Evolutionary conservation across 495 filamentous ascomycete genomes (phyloP), one percentile per base, ranked within the genome.

Genomic region (Eremomyces bilateralis): DNA sequence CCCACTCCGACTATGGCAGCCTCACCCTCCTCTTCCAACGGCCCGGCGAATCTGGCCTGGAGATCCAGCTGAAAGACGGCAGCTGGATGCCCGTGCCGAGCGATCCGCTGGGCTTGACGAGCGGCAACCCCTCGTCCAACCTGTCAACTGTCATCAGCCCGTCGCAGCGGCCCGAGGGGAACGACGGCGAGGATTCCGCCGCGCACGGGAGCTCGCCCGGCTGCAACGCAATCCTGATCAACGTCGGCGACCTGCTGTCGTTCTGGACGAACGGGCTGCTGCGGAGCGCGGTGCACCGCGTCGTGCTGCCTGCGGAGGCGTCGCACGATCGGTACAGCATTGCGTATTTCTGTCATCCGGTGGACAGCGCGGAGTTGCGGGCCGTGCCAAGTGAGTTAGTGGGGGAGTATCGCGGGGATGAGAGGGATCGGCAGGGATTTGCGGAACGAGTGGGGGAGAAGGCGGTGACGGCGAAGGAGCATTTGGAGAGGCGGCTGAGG

Each of bases 181-280:
- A n/a, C n/a, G n/a, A n/a, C n/a, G n/a, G n/a, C n/a, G 11, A 27
- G 15, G 10, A 6, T 5, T 10, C 5, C 10, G 20, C 16, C 10
- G 16, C 15, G 20, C 16, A 11, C 10, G 30, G 10, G 10, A 15
- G 10, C 24, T 8, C 24, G 24, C 24, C 24, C 24, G 24, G 8
- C 8, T 60, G 63, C 27, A 75, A 78, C 18, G 81, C 88, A 0
- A 82, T 95, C 27, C 59, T 94, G 11, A 71, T 94, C 18, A 97
- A 95, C 46, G 84, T 93, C 21, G 88, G 84, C 2, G 88, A 97
- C 48, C 47, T 93, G 31, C 67, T 97, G 3, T 73, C 69, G 15
- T 82, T 90, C 46, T 97, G 88, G 88, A 94, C 88, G 1, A 71
- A 73, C 34, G 82, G 82, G 2, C 46, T 93, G 32, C 59, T 94